Base-by-base conservation (phyloP, 768 basidiomycete genomes). In the Tremella mesenterica region DNA sequence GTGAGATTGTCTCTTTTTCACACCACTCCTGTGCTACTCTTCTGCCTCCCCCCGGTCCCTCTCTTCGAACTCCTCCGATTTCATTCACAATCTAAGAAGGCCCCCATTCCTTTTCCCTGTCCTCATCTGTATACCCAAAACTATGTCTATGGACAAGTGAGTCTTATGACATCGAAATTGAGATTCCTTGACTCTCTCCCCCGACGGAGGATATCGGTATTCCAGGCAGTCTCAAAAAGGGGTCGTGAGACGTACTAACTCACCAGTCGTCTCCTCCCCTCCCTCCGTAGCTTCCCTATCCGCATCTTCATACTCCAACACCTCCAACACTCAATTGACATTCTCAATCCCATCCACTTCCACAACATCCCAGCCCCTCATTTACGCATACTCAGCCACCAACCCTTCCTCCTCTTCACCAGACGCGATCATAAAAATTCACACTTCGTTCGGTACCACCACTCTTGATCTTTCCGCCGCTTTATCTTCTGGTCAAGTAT, bases 331-430 rank as follows among this genome's bases (percentile, higher is more conserved):
- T 20, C 50, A 54, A 12, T 58, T 64, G 53, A 44, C 62, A 27
- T 69, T 67, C 53, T 63, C 65, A 21, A 16, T 69, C 33, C 64
- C 64, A 13, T 36, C 57, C 23, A 44, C 59, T 16, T 55, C 62
- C 27, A 31, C 26, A 16, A 51, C 56, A 8, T 34, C 31, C n/a
- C n/a, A 46, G 27, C 58, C 55, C 33, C 60, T 85, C 52, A 83
- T 87, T 44, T 86, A 76, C 71, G 84, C 83, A 4, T 82, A 79
- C 60, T 78, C 81, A 13, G 72, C 65, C 4, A 72, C 63, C 0
- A 76, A 77, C 20, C 85, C 85, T 3, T 67, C 64, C n/a, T 77
- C 77, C 14, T 70, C 76, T 0, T 76, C 77, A 0, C 59, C 55
- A 1, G 73, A 78, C 56, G 82, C 83, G 0, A 59, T 63, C 3